Conservation (phyloP, 106 monocot species). For the Dendrobium chrysotoxum region DNA sequence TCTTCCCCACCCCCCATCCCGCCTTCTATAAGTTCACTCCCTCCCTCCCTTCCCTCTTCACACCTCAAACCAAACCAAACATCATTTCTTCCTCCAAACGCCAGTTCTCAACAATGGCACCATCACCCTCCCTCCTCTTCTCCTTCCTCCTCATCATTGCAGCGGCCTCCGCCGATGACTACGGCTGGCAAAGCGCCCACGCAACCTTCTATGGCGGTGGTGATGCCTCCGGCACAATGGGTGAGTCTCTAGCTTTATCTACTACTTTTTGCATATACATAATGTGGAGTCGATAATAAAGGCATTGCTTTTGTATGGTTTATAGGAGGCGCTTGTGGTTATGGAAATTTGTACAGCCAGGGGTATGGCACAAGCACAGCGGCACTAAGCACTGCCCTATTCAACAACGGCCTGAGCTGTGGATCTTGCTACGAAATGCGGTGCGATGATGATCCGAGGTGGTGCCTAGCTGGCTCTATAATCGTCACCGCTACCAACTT, state of each 20-base stretch:
- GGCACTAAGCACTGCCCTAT: conserved; percentile 42
- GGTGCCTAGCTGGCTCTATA: conserved; percentile 41
- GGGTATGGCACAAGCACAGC: conserved; percentile 48
- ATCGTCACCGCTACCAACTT: conserved; percentile 51
- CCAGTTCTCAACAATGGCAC: not conserved
- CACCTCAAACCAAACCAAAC: not conserved
- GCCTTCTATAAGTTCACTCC: not conserved
- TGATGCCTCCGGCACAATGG: conserved; percentile 51
- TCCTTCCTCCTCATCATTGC: not conserved
- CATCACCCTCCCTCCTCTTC: conserved; percentile 8
- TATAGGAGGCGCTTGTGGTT: conserved; percentile 40
- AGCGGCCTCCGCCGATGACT: not conserved
- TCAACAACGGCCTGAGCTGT: conserved; percentile 41
- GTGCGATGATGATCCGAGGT: conserved; percentile 32
- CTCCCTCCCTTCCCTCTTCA: not conserved
- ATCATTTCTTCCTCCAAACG: not conserved
- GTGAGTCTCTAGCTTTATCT: conserved; percentile 7
- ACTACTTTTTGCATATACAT: not conserved
- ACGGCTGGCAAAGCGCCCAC: conserved; percentile 26
- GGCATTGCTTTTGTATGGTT: not conserved
- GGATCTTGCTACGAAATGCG: conserved; percentile 45
- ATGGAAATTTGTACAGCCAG: conserved; percentile 41
- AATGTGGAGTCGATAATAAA: not conserved
- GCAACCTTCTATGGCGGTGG: conserved; percentile 57
- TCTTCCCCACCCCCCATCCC: not conserved